A percentile compares a stretch with the other conserved stretches of the same genome.
Evolutionary conservation across 2,329 filamentous ascomycete species (phyloP).

Genomic region (Talaromyces sp.): DNA sequence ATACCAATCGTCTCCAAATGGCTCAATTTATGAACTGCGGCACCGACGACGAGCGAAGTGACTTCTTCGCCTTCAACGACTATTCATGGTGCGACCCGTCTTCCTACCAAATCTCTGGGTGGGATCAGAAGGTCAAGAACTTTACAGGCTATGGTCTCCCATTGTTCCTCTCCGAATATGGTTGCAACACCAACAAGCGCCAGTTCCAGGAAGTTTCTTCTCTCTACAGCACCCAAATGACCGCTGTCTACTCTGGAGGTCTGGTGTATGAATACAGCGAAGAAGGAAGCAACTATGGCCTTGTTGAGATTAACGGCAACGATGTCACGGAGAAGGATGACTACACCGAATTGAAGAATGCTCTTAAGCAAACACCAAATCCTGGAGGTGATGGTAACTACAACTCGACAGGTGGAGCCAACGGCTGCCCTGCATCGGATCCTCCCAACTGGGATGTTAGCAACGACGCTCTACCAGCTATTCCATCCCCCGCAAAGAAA

Average conservation of each 20-base stretch:
- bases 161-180: conserved; percentile 93
- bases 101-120: conserved; percentile 71
- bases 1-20: conserved; percentile 80
- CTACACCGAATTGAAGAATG: conserved; percentile 57
- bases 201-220: conserved; percentile 75
- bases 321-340: conserved; percentile 59
- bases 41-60: conserved; percentile 73
- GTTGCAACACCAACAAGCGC: conserved; percentile 79
- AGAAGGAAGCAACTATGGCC: conserved; percentile 75
- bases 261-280: conserved; percentile 95
- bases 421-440: conserved; percentile 53
- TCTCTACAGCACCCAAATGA: conserved; percentile 82
- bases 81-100: conserved; percentile 74
- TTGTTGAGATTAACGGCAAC: conserved; percentile 63
- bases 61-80: conserved; percentile 89
- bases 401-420: conserved; percentile 52
- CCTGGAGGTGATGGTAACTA: conserved; percentile 59
- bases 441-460: conserved; percentile 56
- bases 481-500: conserved; percentile 54
- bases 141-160: conserved; percentile 83
- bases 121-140: conserved; percentile 84
- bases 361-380: conserved; percentile 49
- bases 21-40: conserved; percentile 94
- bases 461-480: conserved; percentile 53
- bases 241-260: conserved; percentile 85